These are phyloP conservation scores for Zizania palustris DNA, from an alignment of 202 grass and related monocot species.

Conservation along the genomic window DNA sequence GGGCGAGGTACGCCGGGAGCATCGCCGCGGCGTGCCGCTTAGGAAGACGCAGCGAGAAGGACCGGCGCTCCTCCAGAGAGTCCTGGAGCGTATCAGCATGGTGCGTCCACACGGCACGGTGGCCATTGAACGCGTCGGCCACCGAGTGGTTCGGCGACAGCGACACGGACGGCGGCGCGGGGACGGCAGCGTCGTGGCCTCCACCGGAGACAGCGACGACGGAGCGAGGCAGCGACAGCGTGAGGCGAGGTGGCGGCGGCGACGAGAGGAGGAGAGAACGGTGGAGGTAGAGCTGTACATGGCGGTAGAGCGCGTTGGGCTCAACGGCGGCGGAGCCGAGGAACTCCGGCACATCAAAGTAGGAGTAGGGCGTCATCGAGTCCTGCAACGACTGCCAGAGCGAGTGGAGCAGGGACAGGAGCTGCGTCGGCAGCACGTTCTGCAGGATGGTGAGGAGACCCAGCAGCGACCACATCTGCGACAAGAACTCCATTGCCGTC, in stretches of 20 bases:
- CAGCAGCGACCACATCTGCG: constrained; percentile 94
- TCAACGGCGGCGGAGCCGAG: constrained; percentile 85
- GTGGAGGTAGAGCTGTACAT: constrained; percentile 89
- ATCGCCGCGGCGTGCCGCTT: constrained; percentile 67
- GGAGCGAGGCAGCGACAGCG: constrained; percentile 66
- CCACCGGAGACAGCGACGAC: not conserved
- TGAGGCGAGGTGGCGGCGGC: constrained; percentile 71
- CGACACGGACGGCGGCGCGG: constrained; percentile 57
- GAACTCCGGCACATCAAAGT: constrained; percentile 93
- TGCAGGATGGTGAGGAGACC: constrained; percentile 94
- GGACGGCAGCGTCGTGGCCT: not conserved
- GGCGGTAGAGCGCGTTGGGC: constrained; percentile 89
- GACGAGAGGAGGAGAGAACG: constrained; percentile 68
- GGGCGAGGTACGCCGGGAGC: constrained; percentile 71
- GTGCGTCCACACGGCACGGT: constrained; percentile 80
- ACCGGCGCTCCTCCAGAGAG: constrained; percentile 87
- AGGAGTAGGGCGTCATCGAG: constrained; percentile 87
- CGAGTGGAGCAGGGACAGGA: constrained; percentile 86
- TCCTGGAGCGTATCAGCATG: constrained; percentile 91
- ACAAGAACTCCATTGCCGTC: constrained; percentile 78
- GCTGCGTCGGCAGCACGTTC: constrained; percentile 90
- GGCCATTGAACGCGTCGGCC: constrained; percentile 67
- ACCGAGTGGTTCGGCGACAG: constrained; percentile 92
- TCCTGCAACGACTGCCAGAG: constrained; percentile 91
- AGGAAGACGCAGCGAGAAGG: constrained; percentile 87